A percentile compares a stretch with the other conserved stretches of the same genome.
Conservation (phyloP, 129 eudicot genomes). For the Flaveria robusta region DNA sequence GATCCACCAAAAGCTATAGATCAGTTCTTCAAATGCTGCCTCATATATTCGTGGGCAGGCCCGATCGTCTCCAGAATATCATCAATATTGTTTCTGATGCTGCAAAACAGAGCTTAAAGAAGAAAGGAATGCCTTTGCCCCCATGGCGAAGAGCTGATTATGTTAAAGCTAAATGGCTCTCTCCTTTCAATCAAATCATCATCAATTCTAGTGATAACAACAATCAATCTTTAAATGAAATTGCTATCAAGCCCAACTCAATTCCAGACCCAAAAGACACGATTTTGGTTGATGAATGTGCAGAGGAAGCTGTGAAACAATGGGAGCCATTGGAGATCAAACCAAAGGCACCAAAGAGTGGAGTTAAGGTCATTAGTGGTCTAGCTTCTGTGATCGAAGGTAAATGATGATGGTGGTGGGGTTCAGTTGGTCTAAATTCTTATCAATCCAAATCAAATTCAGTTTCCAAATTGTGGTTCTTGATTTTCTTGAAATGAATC, state of each 20-base stretch:
- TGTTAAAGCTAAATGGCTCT: constrained; percentile 87
- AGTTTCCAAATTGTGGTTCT: constrained; percentile 23
- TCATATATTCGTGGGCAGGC: constrained; percentile 62
- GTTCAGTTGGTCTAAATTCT: constrained; percentile 21
- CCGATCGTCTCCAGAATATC: constrained; percentile 75
- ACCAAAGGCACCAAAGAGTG: constrained; percentile 39
- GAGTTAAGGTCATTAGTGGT: constrained; percentile 58
- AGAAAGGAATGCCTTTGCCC: constrained; percentile 86
- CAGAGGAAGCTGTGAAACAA: constrained; percentile 29
- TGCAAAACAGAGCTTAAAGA: constrained; percentile 75
- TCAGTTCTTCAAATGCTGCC: constrained; percentile 67
- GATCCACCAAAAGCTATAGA: constrained; percentile 78
- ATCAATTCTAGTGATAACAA: constrained; percentile 4
- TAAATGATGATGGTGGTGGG: constrained; percentile 20
- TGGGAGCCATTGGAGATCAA: constrained; percentile 48
- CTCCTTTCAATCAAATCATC: constrained; percentile 46
- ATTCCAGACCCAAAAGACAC: constrained; percentile 27
- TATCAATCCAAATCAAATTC: neutral
- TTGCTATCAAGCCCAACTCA: neutral
- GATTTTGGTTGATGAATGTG: neutral
- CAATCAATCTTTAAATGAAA: constrained; percentile 6
- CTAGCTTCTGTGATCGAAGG: constrained; percentile 67
- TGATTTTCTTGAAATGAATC: constrained; percentile 17
- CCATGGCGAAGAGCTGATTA: constrained; percentile 95
- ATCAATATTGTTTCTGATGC: constrained; percentile 62